Evolutionary conservation across 108 stramenopile genomes (phyloP).

Genomic region (Nannochloropsis salina): DNA sequence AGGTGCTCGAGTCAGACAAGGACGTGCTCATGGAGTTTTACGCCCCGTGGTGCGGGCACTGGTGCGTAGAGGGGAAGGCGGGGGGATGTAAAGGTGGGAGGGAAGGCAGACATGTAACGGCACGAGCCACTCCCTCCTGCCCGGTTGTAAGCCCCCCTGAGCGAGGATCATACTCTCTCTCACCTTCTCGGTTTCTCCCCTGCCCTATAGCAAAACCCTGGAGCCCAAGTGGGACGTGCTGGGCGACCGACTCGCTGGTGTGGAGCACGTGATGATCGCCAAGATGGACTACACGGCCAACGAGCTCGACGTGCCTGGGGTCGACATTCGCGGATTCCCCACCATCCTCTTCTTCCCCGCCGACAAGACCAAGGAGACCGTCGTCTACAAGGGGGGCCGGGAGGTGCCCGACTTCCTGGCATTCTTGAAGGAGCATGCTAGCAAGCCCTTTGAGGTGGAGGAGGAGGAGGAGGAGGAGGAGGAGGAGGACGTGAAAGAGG

Average conservation of each 20-base stretch:
- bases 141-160: background rate
- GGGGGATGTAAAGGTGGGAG: background rate
- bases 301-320: conserved; percentile 56
- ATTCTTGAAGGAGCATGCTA: conserved; percentile 53
- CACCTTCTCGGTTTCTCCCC: background rate
- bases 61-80: conserved; percentile 27
- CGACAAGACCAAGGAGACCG: conserved; percentile 37
- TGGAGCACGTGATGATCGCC: conserved; percentile 57
- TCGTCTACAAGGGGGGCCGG: conserved; percentile 53
- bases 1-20: conserved; percentile 50
- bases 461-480: background rate
- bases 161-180: background rate
- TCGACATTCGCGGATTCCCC: conserved; percentile 57
- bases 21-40: conserved; percentile 67
- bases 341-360: conserved; percentile 62
- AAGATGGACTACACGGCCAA: conserved; percentile 66
- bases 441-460: background rate
- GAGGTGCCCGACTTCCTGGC: conserved; percentile 51
- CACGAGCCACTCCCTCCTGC: background rate
- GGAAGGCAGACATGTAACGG: background rate
- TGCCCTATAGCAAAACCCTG: background rate
- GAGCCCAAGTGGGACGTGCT: conserved; percentile 56
- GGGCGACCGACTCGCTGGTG: conserved; percentile 43
- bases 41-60: conserved; percentile 72
- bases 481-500: background rate